Evolutionary conservation across 257 asterid genomes (phyloP).

Genomic region (Scutellaria barbata): DNA sequence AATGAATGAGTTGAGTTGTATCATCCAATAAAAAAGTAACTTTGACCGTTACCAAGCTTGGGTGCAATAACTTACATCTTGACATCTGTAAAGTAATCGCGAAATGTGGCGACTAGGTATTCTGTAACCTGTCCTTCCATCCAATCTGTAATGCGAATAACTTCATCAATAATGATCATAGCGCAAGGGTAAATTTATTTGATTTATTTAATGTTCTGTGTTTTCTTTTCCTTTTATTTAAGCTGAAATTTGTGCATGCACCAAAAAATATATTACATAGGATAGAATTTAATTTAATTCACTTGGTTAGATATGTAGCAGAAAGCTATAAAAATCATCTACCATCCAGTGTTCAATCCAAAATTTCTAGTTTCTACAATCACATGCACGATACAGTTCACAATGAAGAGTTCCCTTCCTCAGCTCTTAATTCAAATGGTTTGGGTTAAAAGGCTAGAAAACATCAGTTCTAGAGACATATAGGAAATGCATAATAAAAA

Average conservation of each 20-base stretch:
- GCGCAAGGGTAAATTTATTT: background rate
- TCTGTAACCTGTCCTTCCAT: slow-evolving; percentile 95
- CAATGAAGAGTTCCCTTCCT: too few species aligned
- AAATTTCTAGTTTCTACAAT: background rate
- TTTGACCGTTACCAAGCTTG: slow-evolving; percentile 1
- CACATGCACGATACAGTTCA: too few species aligned
- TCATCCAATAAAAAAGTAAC: background rate
- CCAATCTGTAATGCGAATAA: slow-evolving; percentile 69
- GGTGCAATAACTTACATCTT: slow-evolving; percentile 75
- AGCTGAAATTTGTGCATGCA: background rate
- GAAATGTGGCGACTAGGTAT: slow-evolving; percentile 83
- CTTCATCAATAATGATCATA: slow-evolving; percentile 3
- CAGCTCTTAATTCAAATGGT: too few species aligned
- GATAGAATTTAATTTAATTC: background rate
- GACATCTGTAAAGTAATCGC: slow-evolving; percentile 83
- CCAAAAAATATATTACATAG: background rate
- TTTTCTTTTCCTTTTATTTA: background rate
- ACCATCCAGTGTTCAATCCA: background rate
- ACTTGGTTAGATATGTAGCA: too few species aligned
- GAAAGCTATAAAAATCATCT: too few species aligned
- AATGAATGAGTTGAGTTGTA: background rate
- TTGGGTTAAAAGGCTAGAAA: too few species aligned
- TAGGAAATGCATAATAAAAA: too few species aligned
- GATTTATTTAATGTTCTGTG: slow-evolving; percentile 2
- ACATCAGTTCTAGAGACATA: too few species aligned